Conservation (phyloP, 2,329 filamentous ascomycete genomes). For the Aspergillus udagawae region DNA sequence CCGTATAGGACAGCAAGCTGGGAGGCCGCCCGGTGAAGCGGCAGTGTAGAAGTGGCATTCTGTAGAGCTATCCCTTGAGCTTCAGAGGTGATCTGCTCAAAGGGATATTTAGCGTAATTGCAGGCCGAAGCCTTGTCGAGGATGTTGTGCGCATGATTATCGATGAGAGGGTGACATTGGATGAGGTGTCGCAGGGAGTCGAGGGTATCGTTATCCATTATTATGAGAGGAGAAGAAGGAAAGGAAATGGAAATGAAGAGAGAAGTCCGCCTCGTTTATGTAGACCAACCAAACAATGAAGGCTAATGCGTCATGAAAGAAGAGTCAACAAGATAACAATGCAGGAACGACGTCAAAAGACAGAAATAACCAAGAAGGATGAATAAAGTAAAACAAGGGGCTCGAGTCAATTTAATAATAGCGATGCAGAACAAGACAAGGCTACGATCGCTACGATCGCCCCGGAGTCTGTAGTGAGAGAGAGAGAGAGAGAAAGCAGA, state of each 20-base stretch:
- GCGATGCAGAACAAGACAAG: background rate
- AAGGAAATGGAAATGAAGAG: background rate
- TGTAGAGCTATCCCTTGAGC: slow-evolving; percentile 65
- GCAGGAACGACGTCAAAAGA: background rate
- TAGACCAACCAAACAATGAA: background rate
- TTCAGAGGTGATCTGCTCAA: slow-evolving; percentile 67
- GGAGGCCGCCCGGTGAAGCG: slow-evolving; percentile 65
- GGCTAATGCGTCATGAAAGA: background rate
- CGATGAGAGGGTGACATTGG: slow-evolving; percentile 41
- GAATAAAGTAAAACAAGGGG: background rate
- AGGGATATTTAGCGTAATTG: slow-evolving; percentile 39
- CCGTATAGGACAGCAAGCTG: slow-evolving; percentile 64
- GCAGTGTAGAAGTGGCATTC: slow-evolving; percentile 58
- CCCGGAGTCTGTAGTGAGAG: background rate
- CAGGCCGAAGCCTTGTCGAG: slow-evolving; percentile 29
- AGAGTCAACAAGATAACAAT: background rate
- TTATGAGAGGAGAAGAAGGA: background rate
- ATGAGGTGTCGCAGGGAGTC: slow-evolving; percentile 34
- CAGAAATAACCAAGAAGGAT: background rate
- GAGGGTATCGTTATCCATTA: slow-evolving; percentile 21
- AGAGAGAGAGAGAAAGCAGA: slow-evolving; percentile 1
- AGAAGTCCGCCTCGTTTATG: background rate
- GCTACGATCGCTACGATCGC: background rate
- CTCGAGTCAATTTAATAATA: background rate
- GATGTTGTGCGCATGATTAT: slow-evolving; percentile 47